Base-by-base conservation (phyloP, 2,329 filamentous ascomycete genomes). In the Sarocladium brachiariae region DNA sequence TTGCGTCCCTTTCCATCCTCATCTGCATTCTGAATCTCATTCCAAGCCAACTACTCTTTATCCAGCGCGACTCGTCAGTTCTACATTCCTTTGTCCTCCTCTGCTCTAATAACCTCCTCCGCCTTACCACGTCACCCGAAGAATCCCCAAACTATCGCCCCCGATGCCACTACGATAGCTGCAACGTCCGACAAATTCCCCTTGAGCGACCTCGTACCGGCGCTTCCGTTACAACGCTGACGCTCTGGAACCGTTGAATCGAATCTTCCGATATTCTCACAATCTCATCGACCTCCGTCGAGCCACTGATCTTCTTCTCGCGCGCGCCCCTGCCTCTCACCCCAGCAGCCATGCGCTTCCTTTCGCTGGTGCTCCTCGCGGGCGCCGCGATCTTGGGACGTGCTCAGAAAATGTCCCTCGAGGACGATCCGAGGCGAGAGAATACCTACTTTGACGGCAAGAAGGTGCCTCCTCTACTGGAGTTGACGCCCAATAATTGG, bases 361-460 rank as follows among this genome's bases (percentile, higher is more conserved):
- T 49, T 3, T 53, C 61, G 18, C 63, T 75, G 53, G 64, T 77
- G 57, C 62, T 80, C 49, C 65, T 80, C 52, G 69, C 74, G 43
- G 70, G 70, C 48, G 62, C 65, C 45, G 69, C 70, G 33, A 63
- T 66, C 49, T 52, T 64, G 31, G 58, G 53, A 41, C 50, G 54
- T 49, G 60, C 61, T 35, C 65, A 72, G 43, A 35, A 52, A 16
- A 25, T 53, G 24, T 66, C 64, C 3, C 27, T 33, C 9, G 70
- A 68, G 33, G 65, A 70, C 9, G 66, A 69, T 51, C 60, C 59
- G 30, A 61, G 62, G 47, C 61, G 59, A 27, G 67, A 73, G 55
- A 66, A 65, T 54, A 87, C 83, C 25, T 71, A 70, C 35, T 89
- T 89, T 70, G 84, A 89, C 61, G 78, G 74, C 55, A 73, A 84